Evolutionary conservation across 108 stramenopile species (phyloP).

Genomic region (Chaetoceros muelleri): DNA sequence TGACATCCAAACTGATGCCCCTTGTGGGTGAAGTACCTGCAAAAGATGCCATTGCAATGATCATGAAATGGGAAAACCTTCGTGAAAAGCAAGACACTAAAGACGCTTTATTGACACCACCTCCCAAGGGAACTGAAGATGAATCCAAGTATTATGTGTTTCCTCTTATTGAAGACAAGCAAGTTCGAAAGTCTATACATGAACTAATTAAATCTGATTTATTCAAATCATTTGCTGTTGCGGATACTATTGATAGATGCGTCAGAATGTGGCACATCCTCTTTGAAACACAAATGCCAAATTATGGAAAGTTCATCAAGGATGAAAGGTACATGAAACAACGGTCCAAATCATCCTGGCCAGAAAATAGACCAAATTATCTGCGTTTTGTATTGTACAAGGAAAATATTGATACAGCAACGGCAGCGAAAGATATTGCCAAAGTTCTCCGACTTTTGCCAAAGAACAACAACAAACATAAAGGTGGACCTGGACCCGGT

Average conservation of each 20-base stretch:
- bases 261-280: conserved; percentile 65
- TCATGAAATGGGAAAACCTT: conserved; percentile 19
- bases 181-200: conserved; percentile 48
- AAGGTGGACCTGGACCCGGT: conserved; percentile 6
- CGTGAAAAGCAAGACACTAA: conserved; percentile 2
- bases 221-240: conserved; percentile 30
- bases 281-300: conserved; percentile 65
- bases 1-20: background rate
- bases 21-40: conserved; percentile 24
- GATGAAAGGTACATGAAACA: conserved; percentile 7
- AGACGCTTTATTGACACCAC: background rate
- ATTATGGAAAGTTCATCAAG: conserved; percentile 35
- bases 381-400: conserved; percentile 81
- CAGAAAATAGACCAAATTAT: conserved; percentile 57
- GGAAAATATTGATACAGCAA: conserved; percentile 80
- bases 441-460: conserved; percentile 34
- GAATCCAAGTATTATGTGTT: conserved; percentile 39
- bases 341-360: conserved; percentile 28
- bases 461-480: conserved; percentile 2
- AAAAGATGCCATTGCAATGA: conserved; percentile 28
- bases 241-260: conserved; percentile 51
- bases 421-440: conserved; percentile 55
- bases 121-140: conserved; percentile 5
- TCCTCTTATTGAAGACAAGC: conserved; percentile 43
- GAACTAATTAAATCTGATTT: conserved; percentile 35